Evolutionary conservation across 495 filamentous ascomycete genomes (phyloP).

Genomic region (Pyronema omphalodes): DNA sequence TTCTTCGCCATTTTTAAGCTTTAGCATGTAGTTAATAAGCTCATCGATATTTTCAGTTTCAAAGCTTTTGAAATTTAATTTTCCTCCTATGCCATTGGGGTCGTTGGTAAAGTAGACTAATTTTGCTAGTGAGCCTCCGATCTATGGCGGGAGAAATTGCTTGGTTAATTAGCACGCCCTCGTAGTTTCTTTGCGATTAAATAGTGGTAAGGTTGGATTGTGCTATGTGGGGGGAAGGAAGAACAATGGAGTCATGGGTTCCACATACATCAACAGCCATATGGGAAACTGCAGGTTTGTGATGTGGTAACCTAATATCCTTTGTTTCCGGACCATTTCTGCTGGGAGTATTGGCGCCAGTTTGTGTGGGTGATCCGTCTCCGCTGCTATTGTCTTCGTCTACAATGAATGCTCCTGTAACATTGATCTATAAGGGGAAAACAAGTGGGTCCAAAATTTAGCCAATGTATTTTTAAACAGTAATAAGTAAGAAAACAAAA

Average conservation of each 20-base stretch:
- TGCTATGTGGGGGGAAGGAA: neutral
- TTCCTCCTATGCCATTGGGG: constrained; percentile 61
- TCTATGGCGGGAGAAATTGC: constrained; percentile 32
- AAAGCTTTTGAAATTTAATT: constrained; percentile 85
- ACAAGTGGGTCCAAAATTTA: too few species aligned
- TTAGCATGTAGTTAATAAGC: constrained; percentile 73
- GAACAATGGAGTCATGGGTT: constrained; percentile 1
- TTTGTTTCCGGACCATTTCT: constrained; percentile 46
- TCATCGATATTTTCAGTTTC: constrained; percentile 86
- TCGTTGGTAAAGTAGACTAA: constrained; percentile 93
- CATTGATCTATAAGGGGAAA: constrained; percentile 70
- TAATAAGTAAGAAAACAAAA: too few species aligned
- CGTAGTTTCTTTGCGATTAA: too few species aligned
- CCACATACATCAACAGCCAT: constrained; percentile 76
- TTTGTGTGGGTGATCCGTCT: constrained; percentile 28
- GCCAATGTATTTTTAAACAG: too few species aligned
- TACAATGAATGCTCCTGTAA: constrained; percentile 87
- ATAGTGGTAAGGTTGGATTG: too few species aligned
- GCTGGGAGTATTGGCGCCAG: constrained; percentile 32
- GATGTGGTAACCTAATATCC: constrained; percentile 89
- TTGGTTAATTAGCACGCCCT: neutral
- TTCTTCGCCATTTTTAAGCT: constrained; percentile 49
- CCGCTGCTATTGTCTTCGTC: constrained; percentile 40
- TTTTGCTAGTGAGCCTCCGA: constrained; percentile 87
- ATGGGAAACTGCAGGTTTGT: constrained; percentile 83